These are phyloP conservation scores for Rubia tinctorum DNA, from an alignment of 305 asterid species.

Conservation along the genomic window DNA sequence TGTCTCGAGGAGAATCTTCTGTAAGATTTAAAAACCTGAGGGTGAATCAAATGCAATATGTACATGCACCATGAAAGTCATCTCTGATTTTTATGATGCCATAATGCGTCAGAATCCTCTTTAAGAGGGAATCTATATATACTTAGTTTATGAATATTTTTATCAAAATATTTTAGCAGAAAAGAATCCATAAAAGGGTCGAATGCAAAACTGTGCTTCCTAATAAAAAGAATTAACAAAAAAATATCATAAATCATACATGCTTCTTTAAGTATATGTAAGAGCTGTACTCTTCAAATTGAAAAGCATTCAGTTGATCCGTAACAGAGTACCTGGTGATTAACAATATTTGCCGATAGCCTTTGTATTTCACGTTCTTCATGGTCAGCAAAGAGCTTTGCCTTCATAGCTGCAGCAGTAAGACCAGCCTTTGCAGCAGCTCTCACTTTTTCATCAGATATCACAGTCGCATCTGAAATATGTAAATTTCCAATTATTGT, in stretches of 20 bases:
- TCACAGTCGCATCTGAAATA: conserved; percentile 48
- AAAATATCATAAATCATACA: neutral
- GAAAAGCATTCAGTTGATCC: neutral
- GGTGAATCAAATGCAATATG: no score
- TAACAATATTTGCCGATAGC: conserved; percentile 88
- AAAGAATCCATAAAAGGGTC: neutral
- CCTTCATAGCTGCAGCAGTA: conserved; percentile 87
- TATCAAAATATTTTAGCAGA: neutral
- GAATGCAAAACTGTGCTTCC: neutral
- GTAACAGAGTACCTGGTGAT: conserved; percentile 69
- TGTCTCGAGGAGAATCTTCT: neutral
- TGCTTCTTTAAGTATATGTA: neutral
- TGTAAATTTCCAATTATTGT: conserved; percentile 36
- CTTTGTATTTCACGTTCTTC: conserved; percentile 99
- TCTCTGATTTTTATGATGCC: neutral
- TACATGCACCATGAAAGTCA: neutral
- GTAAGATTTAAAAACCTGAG: neutral
- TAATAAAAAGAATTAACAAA: neutral
- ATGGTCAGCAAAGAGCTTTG: conserved; percentile 97
- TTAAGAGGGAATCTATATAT: neutral
- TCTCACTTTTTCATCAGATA: conserved; percentile 63
- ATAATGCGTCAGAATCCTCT: neutral
- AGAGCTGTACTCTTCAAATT: neutral
- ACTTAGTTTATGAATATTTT: neutral
- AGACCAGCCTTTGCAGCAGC: conserved; percentile 93